These are phyloP conservation scores for Wickerhamomyces alni DNA, from an alignment of 805 yeast species.

Conservation along the genomic window DNA sequence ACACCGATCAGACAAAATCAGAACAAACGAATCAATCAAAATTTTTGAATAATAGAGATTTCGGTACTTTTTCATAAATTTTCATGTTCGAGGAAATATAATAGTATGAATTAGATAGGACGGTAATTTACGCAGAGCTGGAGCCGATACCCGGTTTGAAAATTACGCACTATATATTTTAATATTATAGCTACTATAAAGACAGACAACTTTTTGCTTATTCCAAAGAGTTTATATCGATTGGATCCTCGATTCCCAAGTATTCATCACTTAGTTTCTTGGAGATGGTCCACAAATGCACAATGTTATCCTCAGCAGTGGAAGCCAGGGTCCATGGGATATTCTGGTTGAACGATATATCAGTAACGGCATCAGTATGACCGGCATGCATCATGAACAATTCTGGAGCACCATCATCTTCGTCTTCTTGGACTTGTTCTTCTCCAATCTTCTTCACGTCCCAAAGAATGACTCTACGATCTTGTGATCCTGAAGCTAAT, in stretches of 20 bases:
- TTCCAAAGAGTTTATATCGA: slow-evolving; percentile 18
- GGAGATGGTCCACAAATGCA: slow-evolving; percentile 40
- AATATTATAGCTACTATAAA: too few species aligned
- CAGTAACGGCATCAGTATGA: slow-evolving; percentile 72
- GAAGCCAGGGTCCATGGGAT: slow-evolving; percentile 75
- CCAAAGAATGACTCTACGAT: slow-evolving; percentile 77
- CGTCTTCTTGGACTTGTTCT: slow-evolving; percentile 81
- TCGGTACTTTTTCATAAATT: neutral
- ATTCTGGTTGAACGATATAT: slow-evolving; percentile 59
- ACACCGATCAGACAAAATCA: too few species aligned
- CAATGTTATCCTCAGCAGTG: slow-evolving; percentile 37
- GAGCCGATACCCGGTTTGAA: too few species aligned
- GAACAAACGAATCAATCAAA: too few species aligned
- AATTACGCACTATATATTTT: too few species aligned
- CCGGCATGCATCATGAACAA: slow-evolving; percentile 91
- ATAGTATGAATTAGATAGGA: neutral
- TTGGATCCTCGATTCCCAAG: slow-evolving; percentile 11
- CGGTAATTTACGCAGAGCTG: slow-evolving; percentile 2
- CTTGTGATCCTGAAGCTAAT: slow-evolving; percentile 70
- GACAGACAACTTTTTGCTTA: too few species aligned
- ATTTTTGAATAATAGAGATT: too few species aligned
- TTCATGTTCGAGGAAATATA: neutral
- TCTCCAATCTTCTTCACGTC: slow-evolving; percentile 74
- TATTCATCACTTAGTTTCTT: slow-evolving; percentile 29
- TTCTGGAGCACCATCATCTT: slow-evolving; percentile 89